Evolutionary conservation across 371 early-diverging fungal genomes (phyloP), one percentile per base, ranked within the genome.

Genomic region (Mortierella sp.): DNA sequence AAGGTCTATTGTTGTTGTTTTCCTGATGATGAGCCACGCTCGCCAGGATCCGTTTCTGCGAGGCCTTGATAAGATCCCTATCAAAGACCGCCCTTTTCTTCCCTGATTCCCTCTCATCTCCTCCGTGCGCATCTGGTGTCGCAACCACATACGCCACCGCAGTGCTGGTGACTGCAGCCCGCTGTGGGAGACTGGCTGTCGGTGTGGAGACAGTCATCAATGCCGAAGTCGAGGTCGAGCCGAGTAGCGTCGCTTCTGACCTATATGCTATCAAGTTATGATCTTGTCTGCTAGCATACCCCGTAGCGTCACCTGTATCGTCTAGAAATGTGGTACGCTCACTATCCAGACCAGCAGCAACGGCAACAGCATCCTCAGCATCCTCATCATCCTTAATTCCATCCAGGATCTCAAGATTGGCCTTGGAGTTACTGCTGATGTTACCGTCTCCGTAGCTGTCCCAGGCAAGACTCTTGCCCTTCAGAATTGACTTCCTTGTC

Each of bases 101-200:
- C 6, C 70, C 32, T 2, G 64, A 30, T 11, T 24, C 55, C 31
- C 52, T 47, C 17, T 70, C 70, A 26, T 51, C 41, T 21, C 27
- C 14, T 21, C 57, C 50, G 9, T 41, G 57, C 5, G 58, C 39
- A 19, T 51, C 63, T 9, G 78, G 78, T 19, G 60, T 60, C 4
- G 78, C 78, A 1, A 76, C 78, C 21, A 76, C 62, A 51, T 76
- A 76, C 6, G 78, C 63, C 5, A 76, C 66, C 0, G 78, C 70
- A 1, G 78, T 70, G 27, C 76, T 75, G n/a, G 69, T 60, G 39
- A 51, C 63, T 0, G 68, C 63, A 1, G 53, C 56, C 11, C 57
- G 44, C n/a, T 72, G 72, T 4, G 71, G 54, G 26, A 66, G 31
- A 39, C 59, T 41, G 8, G 68, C 56, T 17, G 63, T 49, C 1